Evolutionary conservation across 2,329 filamentous ascomycete genomes (phyloP).

Genomic region (Talaromyces sp.): DNA sequence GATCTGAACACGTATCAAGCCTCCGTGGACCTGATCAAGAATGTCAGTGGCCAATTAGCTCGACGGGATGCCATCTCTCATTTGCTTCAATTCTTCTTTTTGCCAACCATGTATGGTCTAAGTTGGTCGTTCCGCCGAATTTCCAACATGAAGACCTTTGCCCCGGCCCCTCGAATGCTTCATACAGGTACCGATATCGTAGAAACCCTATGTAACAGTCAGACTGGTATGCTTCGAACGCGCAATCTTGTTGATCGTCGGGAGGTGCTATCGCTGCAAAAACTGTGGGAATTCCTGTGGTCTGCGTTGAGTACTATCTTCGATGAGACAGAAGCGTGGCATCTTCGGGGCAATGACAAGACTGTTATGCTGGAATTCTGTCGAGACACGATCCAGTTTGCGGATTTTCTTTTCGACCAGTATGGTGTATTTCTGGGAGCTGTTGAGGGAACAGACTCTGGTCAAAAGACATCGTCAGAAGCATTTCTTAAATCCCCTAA

Average conservation of each 20-base stretch:
- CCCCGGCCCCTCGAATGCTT: conserved; percentile 62
- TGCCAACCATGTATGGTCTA: conserved; percentile 59
- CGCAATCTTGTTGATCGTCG: conserved; percentile 57
- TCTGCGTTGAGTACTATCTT: conserved; percentile 78
- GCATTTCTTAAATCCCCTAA: conserved; percentile 67
- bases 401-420: conserved; percentile 80
- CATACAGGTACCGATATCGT: conserved; percentile 65
- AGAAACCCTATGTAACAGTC: conserved; percentile 65
- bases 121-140: conserved; percentile 60
- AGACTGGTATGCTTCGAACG: conserved; percentile 64
- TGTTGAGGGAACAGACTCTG: conserved; percentile 52
- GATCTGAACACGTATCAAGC: conserved; percentile 78
- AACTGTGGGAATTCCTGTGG: conserved; percentile 88
- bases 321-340: conserved; percentile 81
- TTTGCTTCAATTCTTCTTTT: conserved; percentile 60
- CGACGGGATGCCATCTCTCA: conserved; percentile 64
- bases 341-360: conserved; percentile 68
- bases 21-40: conserved; percentile 79
- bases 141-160: conserved; percentile 60
- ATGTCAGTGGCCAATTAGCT: conserved; percentile 70
- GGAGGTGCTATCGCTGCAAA: conserved; percentile 68
- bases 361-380: conserved; percentile 86
- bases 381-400: conserved; percentile 91
- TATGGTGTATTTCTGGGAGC: conserved; percentile 81
- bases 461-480: conserved; percentile 47